A percentile compares a stretch with the other conserved stretches of the same genome.
Conservation (phyloP, 1,284 basidiomycete species). For the Ustilago esculenta region DNA sequence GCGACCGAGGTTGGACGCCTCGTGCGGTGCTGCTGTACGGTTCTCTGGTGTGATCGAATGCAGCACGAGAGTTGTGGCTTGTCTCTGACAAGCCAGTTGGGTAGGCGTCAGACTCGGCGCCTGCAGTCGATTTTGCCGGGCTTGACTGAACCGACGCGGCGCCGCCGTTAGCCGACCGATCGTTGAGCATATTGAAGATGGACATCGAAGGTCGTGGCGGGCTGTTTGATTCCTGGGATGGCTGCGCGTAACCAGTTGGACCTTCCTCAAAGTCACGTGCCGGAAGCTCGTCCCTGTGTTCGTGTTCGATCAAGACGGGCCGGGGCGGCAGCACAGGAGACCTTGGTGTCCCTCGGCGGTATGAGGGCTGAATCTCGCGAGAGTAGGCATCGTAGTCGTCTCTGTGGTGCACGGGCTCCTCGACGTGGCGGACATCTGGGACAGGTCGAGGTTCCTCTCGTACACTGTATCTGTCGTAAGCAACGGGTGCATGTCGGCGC, state of each 20-base stretch:
- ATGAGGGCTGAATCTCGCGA: slow-evolving; percentile 49
- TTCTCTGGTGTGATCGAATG: slow-evolving; percentile 36
- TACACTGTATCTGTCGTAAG: slow-evolving; percentile 27
- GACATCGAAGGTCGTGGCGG: slow-evolving; percentile 49
- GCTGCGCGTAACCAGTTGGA: slow-evolving; percentile 13
- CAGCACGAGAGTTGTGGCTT: slow-evolving; percentile 10
- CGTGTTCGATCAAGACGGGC: slow-evolving; percentile 5
- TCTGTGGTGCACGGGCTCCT: slow-evolving; percentile 20
- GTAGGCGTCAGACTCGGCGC: slow-evolving; percentile 7
- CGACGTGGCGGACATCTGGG: slow-evolving; percentile 6
- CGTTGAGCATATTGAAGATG: slow-evolving; percentile 54
- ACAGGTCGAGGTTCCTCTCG: slow-evolving; percentile 15
- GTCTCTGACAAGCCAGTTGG: slow-evolving; percentile 2
- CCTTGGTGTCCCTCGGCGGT: slow-evolving; percentile 29
- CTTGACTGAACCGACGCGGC: slow-evolving; percentile 23
- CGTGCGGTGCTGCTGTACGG: slow-evolving; percentile 2
- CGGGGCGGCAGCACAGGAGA: slow-evolving; percentile 23
- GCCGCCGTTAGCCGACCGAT: slow-evolving; percentile 32
- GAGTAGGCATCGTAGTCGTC: slow-evolving; percentile 31
- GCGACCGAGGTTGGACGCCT: not conserved
- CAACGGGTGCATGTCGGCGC: slow-evolving; percentile 13
- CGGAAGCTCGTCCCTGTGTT: slow-evolving; percentile 8
- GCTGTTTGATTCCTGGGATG: slow-evolving; percentile 26
- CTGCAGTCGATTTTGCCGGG: slow-evolving; percentile 20
- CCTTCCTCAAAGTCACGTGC: slow-evolving; percentile 12